Percentiles rank a stretch among this genome's conserved stretches.
phyloP scores from a whole-genome alignment of 345 rosid species.

The Raphanus sativus region DNA sequence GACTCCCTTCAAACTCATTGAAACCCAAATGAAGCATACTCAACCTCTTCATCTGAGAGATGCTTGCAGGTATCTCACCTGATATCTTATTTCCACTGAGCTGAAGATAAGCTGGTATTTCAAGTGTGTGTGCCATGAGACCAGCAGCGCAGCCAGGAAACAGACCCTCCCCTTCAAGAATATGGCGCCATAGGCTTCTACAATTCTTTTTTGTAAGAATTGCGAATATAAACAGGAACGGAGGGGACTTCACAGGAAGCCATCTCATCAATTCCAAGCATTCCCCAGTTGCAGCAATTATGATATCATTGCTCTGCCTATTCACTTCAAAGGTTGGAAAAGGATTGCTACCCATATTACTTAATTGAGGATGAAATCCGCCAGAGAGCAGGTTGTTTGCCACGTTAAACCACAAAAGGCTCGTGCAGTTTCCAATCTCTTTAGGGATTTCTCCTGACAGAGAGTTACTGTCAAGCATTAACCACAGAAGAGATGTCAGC shows the following conservation, averaged over 20 bases:
- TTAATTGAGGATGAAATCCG: not conserved
- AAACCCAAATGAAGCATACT: not conserved
- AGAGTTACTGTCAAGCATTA: not conserved
- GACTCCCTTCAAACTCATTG: not conserved
- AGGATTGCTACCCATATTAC: not conserved
- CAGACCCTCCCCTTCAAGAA: not conserved
- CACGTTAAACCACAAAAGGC: not conserved
- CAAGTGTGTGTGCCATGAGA: not conserved
- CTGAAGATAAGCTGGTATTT: not conserved
- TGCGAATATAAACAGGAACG: not conserved
- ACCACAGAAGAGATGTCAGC: not conserved
- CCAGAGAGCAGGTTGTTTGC: not conserved
- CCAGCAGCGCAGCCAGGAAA: not conserved
- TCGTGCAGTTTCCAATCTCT: not conserved
- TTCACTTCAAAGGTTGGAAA: not conserved
- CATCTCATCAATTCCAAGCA: not conserved
- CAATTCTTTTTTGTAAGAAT: not conserved
- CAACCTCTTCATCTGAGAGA: not conserved
- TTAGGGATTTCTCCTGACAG: not conserved
- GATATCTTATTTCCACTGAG: not conserved
- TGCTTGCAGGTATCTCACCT: not conserved
- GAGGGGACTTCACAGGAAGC: not conserved
- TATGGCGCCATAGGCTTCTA: not conserved
- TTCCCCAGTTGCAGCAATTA: not conserved
- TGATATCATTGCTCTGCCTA: not conserved